phyloP scores from a whole-genome alignment of 2,329 filamentous ascomycete genomes.

The Orbilia javanica region DNA sequence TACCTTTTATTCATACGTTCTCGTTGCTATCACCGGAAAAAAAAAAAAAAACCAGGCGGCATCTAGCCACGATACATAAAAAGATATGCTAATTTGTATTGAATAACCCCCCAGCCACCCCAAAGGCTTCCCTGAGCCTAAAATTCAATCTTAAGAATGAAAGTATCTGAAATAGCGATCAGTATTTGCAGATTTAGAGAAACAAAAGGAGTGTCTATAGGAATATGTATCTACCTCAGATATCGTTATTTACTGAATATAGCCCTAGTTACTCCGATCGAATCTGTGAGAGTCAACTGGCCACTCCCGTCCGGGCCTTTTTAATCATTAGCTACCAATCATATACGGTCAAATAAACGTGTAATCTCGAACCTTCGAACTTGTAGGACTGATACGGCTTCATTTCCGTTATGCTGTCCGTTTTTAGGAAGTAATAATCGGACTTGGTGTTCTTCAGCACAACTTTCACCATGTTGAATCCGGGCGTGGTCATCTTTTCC shows the following conservation, averaged over 20 bases:
- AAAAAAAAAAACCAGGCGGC: background rate
- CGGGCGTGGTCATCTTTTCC: background rate
- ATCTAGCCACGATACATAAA: background rate
- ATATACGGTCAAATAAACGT: background rate
- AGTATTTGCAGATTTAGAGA: background rate
- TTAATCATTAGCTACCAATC: background rate
- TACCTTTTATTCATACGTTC: background rate
- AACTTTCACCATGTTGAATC: background rate
- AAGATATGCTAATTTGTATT: background rate
- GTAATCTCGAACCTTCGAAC: background rate
- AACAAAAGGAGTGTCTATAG: background rate
- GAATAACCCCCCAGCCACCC: background rate
- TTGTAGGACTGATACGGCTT: background rate
- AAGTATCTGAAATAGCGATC: background rate
- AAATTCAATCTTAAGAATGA: background rate
- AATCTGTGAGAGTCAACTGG: background rate
- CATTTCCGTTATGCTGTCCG: background rate
- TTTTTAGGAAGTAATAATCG: background rate
- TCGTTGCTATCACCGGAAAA: background rate
- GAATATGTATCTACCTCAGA: background rate
- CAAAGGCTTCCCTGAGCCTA: background rate
- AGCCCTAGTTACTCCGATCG: background rate
- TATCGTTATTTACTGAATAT: background rate
- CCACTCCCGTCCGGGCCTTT: background rate
- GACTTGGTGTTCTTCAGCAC: background rate